Base-by-base conservation (phyloP, 2,329 filamentous ascomycete genomes). In the Aspergillus sp. region DNA sequence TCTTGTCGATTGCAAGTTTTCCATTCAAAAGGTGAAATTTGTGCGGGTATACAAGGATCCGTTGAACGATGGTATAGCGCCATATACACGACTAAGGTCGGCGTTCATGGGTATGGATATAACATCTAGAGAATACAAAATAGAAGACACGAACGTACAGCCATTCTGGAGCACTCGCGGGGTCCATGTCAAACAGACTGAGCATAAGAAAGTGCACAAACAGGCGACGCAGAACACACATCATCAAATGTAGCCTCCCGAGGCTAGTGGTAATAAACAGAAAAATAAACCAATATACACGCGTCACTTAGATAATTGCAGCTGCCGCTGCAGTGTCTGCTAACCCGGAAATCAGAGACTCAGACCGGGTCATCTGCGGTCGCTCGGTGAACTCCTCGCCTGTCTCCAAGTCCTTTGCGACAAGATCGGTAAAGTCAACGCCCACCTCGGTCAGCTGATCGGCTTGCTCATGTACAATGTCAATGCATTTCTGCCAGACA, bases 401-500 rank as follows among this genome's bases (percentile, higher is more conserved):
- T 2, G 64, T 66, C 50, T 74, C 72, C 52, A 79, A 60, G 6
- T 73, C 87, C 65, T 83, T 83, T 15, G 90, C 91, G 13, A 97
- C 88, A 58, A 98, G 77, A 66, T 91, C 91, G 58, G 85, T 86
- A 73, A 99, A 98, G 75, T 99, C 94, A 32, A 99, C 79, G 0
- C 93, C 93, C 21, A 97, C 93, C 62, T 96, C 91, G 5, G 85
- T 85, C 60, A 99, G 80, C 81, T 95, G 87, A 60, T 82, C 83
- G 0, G 91, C 91, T 77, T 98, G 93, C 56, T 89, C 87, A 73
- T 87, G 89, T 4, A 94, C 92, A 66, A 90, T 85, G 47, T 89
- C 86, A 80, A 97, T 88, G 77, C 95, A 98, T 70, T 91, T 85
- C 56, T 85, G 85, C 91, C 92, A 97, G 1, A 91, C 84, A 48